These are phyloP conservation scores for Corchorus olitorius DNA, from an alignment of 345 rosid genomes.

Conservation along the genomic window DNA sequence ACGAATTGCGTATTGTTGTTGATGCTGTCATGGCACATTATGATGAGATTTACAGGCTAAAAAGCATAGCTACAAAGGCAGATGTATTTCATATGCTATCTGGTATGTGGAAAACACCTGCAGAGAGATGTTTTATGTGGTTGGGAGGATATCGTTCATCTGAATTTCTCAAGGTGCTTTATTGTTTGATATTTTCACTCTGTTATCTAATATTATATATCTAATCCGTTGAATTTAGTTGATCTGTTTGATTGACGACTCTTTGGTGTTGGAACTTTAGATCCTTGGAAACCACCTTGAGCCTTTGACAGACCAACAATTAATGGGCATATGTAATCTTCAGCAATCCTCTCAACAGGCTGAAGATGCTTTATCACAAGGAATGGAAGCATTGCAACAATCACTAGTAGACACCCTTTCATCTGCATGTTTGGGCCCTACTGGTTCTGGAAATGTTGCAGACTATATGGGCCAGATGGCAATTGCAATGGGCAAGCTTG, in stretches of 20 bases:
- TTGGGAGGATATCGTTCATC: slow-evolving; percentile 95
- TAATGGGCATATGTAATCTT: slow-evolving; percentile 90
- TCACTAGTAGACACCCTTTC: slow-evolving; percentile 83
- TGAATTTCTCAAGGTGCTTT: slow-evolving; percentile 76
- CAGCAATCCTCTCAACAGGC: slow-evolving; percentile 98
- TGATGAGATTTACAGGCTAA: slow-evolving; percentile 70
- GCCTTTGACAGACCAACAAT: slow-evolving; percentile 88
- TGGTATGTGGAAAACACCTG: slow-evolving; percentile 96
- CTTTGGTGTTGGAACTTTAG: slow-evolving; percentile 37
- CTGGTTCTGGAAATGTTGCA: slow-evolving; percentile 70
- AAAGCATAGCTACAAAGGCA: slow-evolving; percentile 69
- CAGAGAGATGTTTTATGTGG: slow-evolving; percentile 97
- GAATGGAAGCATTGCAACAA: slow-evolving; percentile 97
- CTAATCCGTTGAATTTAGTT: not conserved
- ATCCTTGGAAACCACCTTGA: slow-evolving; percentile 84
- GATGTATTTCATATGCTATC: slow-evolving; percentile 97
- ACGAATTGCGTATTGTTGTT: slow-evolving; percentile 66
- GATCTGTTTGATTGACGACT: not conserved
- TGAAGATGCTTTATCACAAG: slow-evolving; percentile 95
- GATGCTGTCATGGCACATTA: slow-evolving; percentile 83
- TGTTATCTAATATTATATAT: not conserved
- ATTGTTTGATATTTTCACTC: not conserved
- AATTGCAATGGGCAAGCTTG: slow-evolving; percentile 84
- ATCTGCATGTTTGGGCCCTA: slow-evolving; percentile 60
- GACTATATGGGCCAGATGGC: slow-evolving; percentile 97